A percentile compares a stretch with the other conserved stretches of the same genome.
These are phyloP conservation scores for Ustilago curta DNA, from an alignment of 1,284 basidiomycete species.

Conservation along the genomic window DNA sequence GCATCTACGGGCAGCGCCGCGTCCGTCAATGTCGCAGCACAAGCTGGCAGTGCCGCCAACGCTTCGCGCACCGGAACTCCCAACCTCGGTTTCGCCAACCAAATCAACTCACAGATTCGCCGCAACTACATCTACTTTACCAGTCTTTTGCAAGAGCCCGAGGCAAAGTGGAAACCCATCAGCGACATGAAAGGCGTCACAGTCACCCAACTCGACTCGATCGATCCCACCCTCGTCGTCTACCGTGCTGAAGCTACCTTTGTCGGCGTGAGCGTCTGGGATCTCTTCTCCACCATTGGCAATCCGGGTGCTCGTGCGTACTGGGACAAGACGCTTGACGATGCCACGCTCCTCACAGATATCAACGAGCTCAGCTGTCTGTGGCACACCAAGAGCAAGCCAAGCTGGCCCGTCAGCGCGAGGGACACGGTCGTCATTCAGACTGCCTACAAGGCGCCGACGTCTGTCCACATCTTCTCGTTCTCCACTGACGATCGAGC, in stretches of 20 bases:
- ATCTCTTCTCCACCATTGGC: conserved; percentile 87
- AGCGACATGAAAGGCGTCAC: conserved; percentile 89
- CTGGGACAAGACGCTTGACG: conserved; percentile 93
- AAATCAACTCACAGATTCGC: conserved; percentile 82
- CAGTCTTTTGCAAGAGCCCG: conserved; percentile 94
- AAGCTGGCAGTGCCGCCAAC: conserved; percentile 23
- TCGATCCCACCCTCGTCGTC: conserved; percentile 95
- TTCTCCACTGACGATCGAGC: conserved; percentile 92
- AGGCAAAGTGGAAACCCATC: conserved; percentile 92
- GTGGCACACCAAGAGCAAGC: conserved; percentile 59
- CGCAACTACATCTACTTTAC: conserved; percentile 98
- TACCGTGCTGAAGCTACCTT: conserved; percentile 97
- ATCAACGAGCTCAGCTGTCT: conserved; percentile 79
- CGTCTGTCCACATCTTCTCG: conserved; percentile 91
- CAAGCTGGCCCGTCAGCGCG: conserved; percentile 72
- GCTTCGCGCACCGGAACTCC: conserved; percentile 75
- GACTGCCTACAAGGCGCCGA: conserved; percentile 95
- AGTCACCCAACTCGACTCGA: conserved; percentile 85
- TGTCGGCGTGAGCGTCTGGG: conserved; percentile 95
- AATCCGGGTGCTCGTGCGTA: conserved; percentile 83
- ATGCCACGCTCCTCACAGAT: conserved; percentile 85
- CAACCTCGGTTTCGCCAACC: conserved; percentile 34
- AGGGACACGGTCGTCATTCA: conserved; percentile 90
- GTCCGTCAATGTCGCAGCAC: conserved; percentile 16
- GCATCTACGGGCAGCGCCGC: conserved; percentile 43